Base-by-base conservation (phyloP, 1,284 basidiomycete genomes). In the Leccinum variabile region DNA sequence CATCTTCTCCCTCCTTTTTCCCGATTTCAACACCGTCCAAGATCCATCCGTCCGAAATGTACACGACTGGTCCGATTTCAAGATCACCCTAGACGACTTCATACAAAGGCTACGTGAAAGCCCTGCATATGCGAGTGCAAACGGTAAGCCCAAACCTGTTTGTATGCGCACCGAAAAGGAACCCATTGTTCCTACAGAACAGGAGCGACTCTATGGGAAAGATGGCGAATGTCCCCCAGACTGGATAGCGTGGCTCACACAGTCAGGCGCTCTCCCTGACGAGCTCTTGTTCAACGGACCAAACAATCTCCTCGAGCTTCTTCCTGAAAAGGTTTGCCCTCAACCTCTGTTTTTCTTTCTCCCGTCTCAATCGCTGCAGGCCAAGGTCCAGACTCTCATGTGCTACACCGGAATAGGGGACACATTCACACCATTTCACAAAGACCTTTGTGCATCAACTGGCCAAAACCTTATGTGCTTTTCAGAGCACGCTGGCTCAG, bases 401-500 rank as follows among this genome's bases (percentile, higher is more conserved):
- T 91, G 89, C 70, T 92, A 92, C 69, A 75, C 91, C 9, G 90
- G 90, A 8, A 78, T 87, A 57, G 88, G 88, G 0, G 90, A 89
- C 64, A 92, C 90, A 0, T 87, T 85, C 69, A 92, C 90, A 0
- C 87, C 91, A 0, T 87, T 83, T 59, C 91, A 92, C 70, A 92
- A 92, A 72, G 90, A 92, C 72, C 80, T 88, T 0, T 92, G 91
- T 68, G 90, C 84, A 1, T 92, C 90, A 2, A 87, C 87, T 3
- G 91, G 90, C 8, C 90, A 92, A 56, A 92, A 92, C 68, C 77
- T 92, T 11, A 92, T 92, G 91, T 87, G 85, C 67, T 86, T 88
- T 69, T 84, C 90, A 0, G 88, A 90, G 68, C 76, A 85, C 30
- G 80, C 73, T 46, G 89, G 87, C 1, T 88, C 85, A 1, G 86